A percentile compares a stretch with the other conserved stretches of the same genome.
Evolutionary conservation across 2,329 filamentous ascomycete species (phyloP).

Genomic region (Thielaviopsis musarum): DNA sequence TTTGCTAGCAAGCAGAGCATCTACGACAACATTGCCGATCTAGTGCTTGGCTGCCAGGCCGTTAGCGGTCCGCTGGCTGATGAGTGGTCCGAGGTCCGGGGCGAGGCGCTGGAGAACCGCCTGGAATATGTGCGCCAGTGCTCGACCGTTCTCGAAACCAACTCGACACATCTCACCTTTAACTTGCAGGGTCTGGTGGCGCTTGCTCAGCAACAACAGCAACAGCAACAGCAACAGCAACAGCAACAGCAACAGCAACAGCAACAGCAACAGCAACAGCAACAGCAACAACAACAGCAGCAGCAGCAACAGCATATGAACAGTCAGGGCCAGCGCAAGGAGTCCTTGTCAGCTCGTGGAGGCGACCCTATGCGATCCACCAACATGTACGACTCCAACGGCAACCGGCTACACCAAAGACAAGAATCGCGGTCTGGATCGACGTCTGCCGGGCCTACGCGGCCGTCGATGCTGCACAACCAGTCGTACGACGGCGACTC

Average conservation of each 20-base stretch:
- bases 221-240: neutral
- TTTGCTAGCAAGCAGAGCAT: slow-evolving; percentile 79
- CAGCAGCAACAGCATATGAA: slow-evolving; percentile 8
- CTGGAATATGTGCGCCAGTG: slow-evolving; percentile 65
- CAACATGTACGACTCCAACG: slow-evolving; percentile 35
- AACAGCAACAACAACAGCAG: neutral
- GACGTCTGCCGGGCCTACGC: slow-evolving; percentile 16
- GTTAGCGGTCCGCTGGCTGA: slow-evolving; percentile 84
- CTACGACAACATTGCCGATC: slow-evolving; percentile 84
- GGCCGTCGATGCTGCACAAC: slow-evolving; percentile 33
- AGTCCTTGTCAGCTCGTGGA: slow-evolving; percentile 21
- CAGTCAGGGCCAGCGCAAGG: slow-evolving; percentile 28
- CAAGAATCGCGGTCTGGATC: slow-evolving; percentile 32
- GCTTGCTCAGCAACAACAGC: slow-evolving; percentile 33
- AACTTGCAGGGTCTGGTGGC: slow-evolving; percentile 78
- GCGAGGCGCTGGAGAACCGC: slow-evolving; percentile 75
- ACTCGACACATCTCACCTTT: slow-evolving; percentile 73
- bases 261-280: neutral
- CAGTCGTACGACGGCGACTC: slow-evolving; percentile 51
- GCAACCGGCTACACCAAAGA: slow-evolving; percentile 35
- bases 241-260: too few species aligned
- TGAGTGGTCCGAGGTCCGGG: slow-evolving; percentile 88
- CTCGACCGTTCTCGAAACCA: slow-evolving; percentile 66
- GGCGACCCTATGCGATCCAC: slow-evolving; percentile 24
- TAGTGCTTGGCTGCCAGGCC: slow-evolving; percentile 73